Conservation (phyloP, 2,329 filamentous ascomycete genomes). For the Beauveria scarabaeidicola region DNA sequence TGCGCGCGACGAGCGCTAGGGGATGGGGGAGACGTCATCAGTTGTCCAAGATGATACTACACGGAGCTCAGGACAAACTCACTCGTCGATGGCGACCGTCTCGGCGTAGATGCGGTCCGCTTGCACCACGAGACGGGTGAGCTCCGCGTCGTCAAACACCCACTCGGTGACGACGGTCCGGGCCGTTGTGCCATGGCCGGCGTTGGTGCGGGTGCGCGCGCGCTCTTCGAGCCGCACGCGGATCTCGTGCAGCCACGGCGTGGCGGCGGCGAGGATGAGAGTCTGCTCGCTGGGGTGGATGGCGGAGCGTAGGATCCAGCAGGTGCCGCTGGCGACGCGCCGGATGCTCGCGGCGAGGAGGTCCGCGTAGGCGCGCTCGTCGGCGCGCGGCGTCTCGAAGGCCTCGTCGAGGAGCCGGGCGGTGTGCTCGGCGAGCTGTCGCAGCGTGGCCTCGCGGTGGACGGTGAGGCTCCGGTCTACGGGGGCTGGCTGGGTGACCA, state of each 20-base stretch:
- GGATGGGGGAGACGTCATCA: not conserved
- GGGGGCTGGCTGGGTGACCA: constrained; percentile 5
- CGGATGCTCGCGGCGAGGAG: constrained; percentile 1
- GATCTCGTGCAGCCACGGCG: constrained; percentile 1
- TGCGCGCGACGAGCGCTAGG: not conserved
- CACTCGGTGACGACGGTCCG: constrained; percentile 2
- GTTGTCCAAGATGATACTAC: too few relatives aligned
- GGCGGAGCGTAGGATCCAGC: not conserved
- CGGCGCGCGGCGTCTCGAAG: not conserved
- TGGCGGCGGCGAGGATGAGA: not conserved
- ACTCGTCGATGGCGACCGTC: not conserved
- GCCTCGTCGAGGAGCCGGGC: not conserved
- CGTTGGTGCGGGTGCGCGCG: not conserved
- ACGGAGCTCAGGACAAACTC: not conserved
- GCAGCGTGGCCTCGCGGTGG: constrained; percentile 1
- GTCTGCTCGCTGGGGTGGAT: not conserved
- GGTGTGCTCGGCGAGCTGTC: not conserved
- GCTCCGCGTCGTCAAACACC: not conserved
- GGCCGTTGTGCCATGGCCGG: not conserved
- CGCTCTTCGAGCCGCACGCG: not conserved
- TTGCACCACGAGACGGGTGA: not conserved
- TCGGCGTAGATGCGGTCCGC: not conserved
- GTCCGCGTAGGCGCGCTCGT: constrained; percentile 3
- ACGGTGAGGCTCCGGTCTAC: not conserved
- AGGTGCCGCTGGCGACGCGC: not conserved